Evolutionary conservation across 1,284 basidiomycete genomes (phyloP).

Genomic region (Melampsora larici-populina): DNA sequence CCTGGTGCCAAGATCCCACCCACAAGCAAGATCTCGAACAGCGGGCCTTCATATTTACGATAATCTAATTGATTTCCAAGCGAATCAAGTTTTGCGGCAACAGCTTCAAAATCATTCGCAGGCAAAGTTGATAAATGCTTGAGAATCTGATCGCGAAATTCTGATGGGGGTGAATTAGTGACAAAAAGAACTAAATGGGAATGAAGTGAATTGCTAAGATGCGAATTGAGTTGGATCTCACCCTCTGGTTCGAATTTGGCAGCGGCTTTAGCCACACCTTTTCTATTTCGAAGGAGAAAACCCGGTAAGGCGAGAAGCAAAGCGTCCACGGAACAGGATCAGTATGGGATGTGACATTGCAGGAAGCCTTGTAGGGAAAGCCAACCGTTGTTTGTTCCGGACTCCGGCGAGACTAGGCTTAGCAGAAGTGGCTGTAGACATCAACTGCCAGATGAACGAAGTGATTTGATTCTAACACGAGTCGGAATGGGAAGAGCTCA

Average conservation of each 20-base stretch:
- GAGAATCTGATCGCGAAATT: slow-evolving; percentile 90
- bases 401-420: slow-evolving; percentile 58
- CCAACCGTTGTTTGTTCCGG: slow-evolving; percentile 56
- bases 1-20: slow-evolving; percentile 94
- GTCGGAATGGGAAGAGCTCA: no score
- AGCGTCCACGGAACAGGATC: neutral
- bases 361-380: neutral
- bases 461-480: slow-evolving; percentile 1
- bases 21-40: slow-evolving; percentile 90
- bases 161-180: slow-evolving; percentile 56
- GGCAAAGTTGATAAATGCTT: slow-evolving; percentile 86
- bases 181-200: neutral
- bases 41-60: slow-evolving; percentile 89
- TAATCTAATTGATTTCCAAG: slow-evolving; percentile 61
- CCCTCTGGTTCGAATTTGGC: slow-evolving; percentile 61
- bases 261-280: slow-evolving; percentile 57
- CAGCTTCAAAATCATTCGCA: slow-evolving; percentile 72
- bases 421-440: slow-evolving; percentile 43
- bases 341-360: neutral
- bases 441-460: slow-evolving; percentile 36
- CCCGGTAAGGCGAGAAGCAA: neutral
- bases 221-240: slow-evolving; percentile 47
- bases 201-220: neutral
- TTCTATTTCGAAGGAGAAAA: slow-evolving; percentile 3
- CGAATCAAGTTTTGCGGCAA: slow-evolving; percentile 70